Base-by-base conservation (phyloP, 306 rosid genomes). In the Fragaria ananassa region DNA sequence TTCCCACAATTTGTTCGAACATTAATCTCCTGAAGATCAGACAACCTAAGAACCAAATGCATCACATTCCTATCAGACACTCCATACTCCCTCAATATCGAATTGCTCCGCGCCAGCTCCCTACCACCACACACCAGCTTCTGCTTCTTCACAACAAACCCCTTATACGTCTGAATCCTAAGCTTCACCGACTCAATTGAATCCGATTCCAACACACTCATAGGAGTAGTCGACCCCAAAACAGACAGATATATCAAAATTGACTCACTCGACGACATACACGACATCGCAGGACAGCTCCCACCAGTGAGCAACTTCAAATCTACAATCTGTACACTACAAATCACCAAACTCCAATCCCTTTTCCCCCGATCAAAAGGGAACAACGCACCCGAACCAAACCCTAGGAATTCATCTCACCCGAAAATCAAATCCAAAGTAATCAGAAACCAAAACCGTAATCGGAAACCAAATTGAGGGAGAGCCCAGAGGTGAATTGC, bases 101-200 rank as follows among this genome's bases (percentile, higher is more conserved):
- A 89, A 83, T 86, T 80, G 73, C 91, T 86, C 65, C 98, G 86
- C 2, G 98, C 83, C 42, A 94, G 79, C 51, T 94, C 98, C 60
- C 98, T 88, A 10, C 98, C 98, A 17, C 97, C 92, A 75, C 91
- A 94, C 76, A 94, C 97, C 80, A 94, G 84, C 84, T 89, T 94
- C 58, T 89, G 97, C 44, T 90, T 92, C 89, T 85, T 94, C 66
- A 79, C 88, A 67, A 94, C 86, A 82, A 93, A 90, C 68, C 97
- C 96, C 77, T 89, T 89, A 31, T 67, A 79, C 42, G 83, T 86
- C 71, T 86, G 91, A 72, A 94, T 92, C 84, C 91, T 85, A 42
- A 92, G 86, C 81, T 94, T 94, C 27, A 92, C 89, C 0, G 97
- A 94, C 80, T 90, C 95, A 37, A 94, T 88, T 8, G 98, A 90